Evolutionary conservation across 352 stramenopile genomes (phyloP), one percentile per base, ranked within the genome.

Genomic region (Pythium periplocum): DNA sequence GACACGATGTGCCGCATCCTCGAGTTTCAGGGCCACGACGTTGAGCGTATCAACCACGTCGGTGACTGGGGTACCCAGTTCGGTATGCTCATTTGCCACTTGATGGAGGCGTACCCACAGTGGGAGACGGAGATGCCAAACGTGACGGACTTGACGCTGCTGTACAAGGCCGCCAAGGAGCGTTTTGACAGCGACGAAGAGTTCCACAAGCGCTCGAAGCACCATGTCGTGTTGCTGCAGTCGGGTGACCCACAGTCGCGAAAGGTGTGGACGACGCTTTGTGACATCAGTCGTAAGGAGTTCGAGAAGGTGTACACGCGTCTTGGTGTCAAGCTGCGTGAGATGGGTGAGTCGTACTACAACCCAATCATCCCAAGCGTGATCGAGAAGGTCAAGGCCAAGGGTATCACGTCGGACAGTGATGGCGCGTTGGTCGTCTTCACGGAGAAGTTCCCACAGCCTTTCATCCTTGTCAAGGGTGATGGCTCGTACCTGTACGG

Each of bases 61-160:
- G 84, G 84, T 11, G 84, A 94, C 65, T 91, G 81, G 84, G 84
- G 84, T 39, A 92, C 84, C 10, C 97, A 99, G 73, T 99, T 99
- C 64, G 98, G 97, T 43, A 99, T 99, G 98, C 83, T 99, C 9
- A 99, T 99, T 72, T 96, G 97, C 66, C 97, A 99, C 73, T 80
- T 99, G 46, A 97, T 97, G 52, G 97, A 99, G 64, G 95, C 95
- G 59, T 98, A 98, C 75, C 97, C 54, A 67, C 96, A 73, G 75
- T 98, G 76, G 83, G 78, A 96, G 63, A 64, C 79, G 45, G 64
- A 93, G 87, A 69, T 96, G 61, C 94, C 96, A 11, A 96, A 98
- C 64, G 98, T 99, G 68, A 93, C 79, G 26, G 96, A 99, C 71
- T 76, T 99, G 49, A 99, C 97, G 17, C 71, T 83, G 65, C 64